These are phyloP conservation scores for Aspergillus taichungensis DNA, from an alignment of 495 filamentous ascomycete genomes.

Conservation along the genomic window DNA sequence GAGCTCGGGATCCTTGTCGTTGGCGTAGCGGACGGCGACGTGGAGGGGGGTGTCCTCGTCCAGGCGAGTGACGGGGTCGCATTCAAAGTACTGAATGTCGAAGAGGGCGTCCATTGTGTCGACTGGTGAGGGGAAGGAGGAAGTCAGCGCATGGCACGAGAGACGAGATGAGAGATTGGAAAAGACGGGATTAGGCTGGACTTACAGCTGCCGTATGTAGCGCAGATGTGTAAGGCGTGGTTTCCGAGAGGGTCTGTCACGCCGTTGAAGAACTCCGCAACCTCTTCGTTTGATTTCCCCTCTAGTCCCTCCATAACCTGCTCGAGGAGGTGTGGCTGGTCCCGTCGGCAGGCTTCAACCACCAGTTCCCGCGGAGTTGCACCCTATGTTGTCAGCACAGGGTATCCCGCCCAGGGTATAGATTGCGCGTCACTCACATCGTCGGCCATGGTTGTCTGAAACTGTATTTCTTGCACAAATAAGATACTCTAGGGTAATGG, in stretches of 20 bases:
- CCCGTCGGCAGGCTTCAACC: conserved; percentile 86
- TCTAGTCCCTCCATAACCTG: conserved; percentile 41
- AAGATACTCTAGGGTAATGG: no score
- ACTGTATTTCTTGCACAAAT: background rate
- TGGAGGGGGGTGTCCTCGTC: conserved; percentile 91
- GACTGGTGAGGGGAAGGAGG: conserved; percentile 39
- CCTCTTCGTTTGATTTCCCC: conserved; percentile 41
- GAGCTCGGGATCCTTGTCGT: conserved; percentile 54
- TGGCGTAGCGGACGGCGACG: conserved; percentile 76
- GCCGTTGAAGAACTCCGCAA: conserved; percentile 69
- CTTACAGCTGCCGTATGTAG: conserved; percentile 76
- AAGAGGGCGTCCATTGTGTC: conserved; percentile 87
- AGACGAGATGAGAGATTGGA: background rate
- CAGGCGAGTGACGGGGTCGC: conserved; percentile 71
- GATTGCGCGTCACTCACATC: conserved; percentile 24
- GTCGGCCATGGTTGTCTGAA: conserved; percentile 30
- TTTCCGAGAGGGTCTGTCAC: conserved; percentile 80
- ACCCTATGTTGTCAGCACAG: conserved; percentile 49
- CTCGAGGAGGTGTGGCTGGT: conserved; percentile 77
- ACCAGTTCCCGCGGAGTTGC: conserved; percentile 77
- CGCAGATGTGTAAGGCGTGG: conserved; percentile 82
- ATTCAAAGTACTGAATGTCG: conserved; percentile 90
- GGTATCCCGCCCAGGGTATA: conserved; percentile 5
- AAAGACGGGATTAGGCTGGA: conserved; percentile 5
- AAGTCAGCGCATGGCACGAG: background rate